Conservation (phyloP, 768 basidiomycete species). For the Coprinopsis strossmayeri region DNA sequence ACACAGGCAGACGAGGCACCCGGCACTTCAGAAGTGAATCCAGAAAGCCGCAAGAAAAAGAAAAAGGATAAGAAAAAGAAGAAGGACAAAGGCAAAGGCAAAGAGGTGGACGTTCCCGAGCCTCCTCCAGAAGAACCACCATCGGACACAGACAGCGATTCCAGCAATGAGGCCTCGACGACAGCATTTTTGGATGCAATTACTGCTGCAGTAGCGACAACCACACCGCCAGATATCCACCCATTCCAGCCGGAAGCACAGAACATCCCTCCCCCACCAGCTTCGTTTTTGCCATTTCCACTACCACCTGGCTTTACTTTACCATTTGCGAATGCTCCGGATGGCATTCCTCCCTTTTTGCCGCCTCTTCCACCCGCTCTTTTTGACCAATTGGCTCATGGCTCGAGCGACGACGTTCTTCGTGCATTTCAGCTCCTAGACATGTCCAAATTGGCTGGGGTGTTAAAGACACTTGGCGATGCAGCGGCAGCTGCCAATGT, state of each 20-base stretch:
- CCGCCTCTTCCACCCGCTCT: conserved; percentile 20
- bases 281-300: conserved; percentile 23
- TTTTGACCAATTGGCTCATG: conserved; percentile 33
- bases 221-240: conserved; percentile 21
- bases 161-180: conserved; percentile 41
- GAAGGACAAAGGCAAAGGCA: conserved; percentile 23
- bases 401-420: conserved; percentile 68
- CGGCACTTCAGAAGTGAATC: not conserved
- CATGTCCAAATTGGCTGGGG: conserved; percentile 60
- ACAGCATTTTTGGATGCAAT: conserved; percentile 59
- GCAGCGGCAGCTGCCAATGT: conserved; percentile 40
- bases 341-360: conserved; percentile 15
- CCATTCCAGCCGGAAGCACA: not conserved
- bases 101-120: conserved; percentile 6
- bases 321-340: conserved; percentile 11
- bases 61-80: conserved; percentile 4
- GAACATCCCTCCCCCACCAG: conserved; percentile 16
- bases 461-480: conserved; percentile 59
- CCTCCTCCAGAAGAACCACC: conserved; percentile 12
- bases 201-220: conserved; percentile 57
- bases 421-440: conserved; percentile 71
- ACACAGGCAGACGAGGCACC: not conserved
- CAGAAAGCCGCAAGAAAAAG: not conserved
- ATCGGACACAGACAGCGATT: conserved; percentile 24
- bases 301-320: conserved; percentile 14